A percentile compares a stretch with the other conserved stretches of the same genome.
phyloP scores from a whole-genome alignment of 2,329 filamentous ascomycete genomes.

The Colletotrichum sp. region DNA sequence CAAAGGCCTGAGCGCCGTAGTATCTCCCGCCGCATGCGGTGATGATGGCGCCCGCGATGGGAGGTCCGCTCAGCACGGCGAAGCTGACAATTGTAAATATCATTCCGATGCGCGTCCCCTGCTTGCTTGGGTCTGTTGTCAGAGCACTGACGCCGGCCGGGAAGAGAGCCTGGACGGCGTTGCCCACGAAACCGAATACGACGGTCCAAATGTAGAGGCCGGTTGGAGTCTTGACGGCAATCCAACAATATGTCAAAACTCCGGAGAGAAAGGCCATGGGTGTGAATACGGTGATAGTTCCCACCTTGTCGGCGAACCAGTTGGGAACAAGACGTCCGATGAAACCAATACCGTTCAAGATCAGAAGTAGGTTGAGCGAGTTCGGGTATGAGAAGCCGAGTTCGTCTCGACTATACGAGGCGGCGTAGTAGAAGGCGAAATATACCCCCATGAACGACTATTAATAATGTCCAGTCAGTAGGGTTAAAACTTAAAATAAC shows the following conservation, averaged over 20 bases:
- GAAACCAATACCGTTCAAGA: slow-evolving; percentile 68
- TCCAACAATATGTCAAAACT: slow-evolving; percentile 60
- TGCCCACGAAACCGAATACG: slow-evolving; percentile 68
- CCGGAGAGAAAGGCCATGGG: slow-evolving; percentile 47
- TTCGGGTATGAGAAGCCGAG: slow-evolving; percentile 49
- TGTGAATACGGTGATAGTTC: slow-evolving; percentile 66
- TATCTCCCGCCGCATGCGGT: slow-evolving; percentile 45
- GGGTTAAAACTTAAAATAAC: not conserved
- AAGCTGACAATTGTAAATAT: slow-evolving; percentile 61
- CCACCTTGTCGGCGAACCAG: slow-evolving; percentile 60
- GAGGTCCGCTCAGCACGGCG: slow-evolving; percentile 56
- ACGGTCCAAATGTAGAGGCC: slow-evolving; percentile 67
- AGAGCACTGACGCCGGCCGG: slow-evolving; percentile 65
- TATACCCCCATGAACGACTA: slow-evolving; percentile 59
- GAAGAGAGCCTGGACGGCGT: slow-evolving; percentile 70
- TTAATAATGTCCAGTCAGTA: not conserved
- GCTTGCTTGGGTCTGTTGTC: slow-evolving; percentile 55
- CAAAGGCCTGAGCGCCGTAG: slow-evolving; percentile 54
- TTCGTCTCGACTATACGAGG: slow-evolving; percentile 50
- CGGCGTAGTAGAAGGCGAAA: slow-evolving; percentile 65
- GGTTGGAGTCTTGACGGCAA: slow-evolving; percentile 51
- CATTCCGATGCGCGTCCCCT: slow-evolving; percentile 64
- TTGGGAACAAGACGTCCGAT: slow-evolving; percentile 64
- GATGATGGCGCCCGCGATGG: slow-evolving; percentile 56
- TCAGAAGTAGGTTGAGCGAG: slow-evolving; percentile 66